These are phyloP conservation scores for Daedalea quercina DNA, from an alignment of 768 basidiomycete genomes.

Conservation along the genomic window DNA sequence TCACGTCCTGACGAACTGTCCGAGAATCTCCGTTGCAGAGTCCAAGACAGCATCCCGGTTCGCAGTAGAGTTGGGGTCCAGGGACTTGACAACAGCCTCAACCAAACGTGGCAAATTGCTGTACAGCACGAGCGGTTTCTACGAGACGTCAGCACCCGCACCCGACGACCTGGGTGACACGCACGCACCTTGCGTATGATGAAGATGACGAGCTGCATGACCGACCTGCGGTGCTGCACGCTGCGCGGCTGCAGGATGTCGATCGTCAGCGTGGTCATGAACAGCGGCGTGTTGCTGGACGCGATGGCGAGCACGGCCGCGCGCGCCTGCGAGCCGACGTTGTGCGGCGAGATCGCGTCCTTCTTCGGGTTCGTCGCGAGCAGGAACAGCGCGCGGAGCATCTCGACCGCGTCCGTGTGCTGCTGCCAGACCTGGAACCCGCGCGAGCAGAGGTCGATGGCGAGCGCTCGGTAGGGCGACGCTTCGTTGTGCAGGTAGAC, in stretches of 20 bases:
- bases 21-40: constrained; percentile 89
- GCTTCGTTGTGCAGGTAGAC: constrained; percentile 71
- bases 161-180: too few species aligned
- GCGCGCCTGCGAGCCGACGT: constrained; percentile 72
- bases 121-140: constrained; percentile 83
- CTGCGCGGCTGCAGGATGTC: constrained; percentile 79
- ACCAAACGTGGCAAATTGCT: constrained; percentile 79
- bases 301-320: constrained; percentile 83
- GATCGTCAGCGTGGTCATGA: constrained; percentile 89
- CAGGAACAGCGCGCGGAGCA: constrained; percentile 76
- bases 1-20: constrained; percentile 90
- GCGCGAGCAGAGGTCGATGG: constrained; percentile 84
- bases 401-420: constrained; percentile 84
- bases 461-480: constrained; percentile 60
- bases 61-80: constrained; percentile 81
- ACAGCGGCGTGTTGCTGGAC: constrained; percentile 72
- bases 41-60: constrained; percentile 82
- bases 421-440: constrained; percentile 95
- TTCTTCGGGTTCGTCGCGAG: constrained; percentile 71
- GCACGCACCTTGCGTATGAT: constrained; percentile 84
- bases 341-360: constrained; percentile 60
- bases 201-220: constrained; percentile 91
- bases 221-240: constrained; percentile 74
- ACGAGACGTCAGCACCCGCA: constrained; percentile 2
- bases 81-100: constrained; percentile 93